A percentile compares a stretch with the other conserved stretches of the same genome.
These are phyloP conservation scores for Brassica incana DNA, from an alignment of 345 rosid species.

Conservation along the genomic window DNA sequence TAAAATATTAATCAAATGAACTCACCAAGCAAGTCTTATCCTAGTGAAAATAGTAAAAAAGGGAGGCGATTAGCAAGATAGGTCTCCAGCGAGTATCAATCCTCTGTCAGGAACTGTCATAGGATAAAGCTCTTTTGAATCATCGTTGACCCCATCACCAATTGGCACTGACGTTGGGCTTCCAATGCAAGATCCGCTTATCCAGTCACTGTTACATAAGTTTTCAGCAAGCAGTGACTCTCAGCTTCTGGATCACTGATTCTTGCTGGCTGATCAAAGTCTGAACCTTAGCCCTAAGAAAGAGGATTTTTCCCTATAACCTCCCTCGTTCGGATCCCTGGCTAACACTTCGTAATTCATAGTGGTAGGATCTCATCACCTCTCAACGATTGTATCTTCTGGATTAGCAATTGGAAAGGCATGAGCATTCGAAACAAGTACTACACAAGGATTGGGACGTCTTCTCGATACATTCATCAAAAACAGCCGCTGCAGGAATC, in stretches of 20 bases:
- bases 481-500: background rate
- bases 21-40: no score
- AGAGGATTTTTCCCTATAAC: no score
- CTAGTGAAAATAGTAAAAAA: no score
- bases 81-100: no score
- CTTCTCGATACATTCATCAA: background rate
- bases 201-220: background rate
- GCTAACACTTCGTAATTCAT: background rate
- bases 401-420: background rate
- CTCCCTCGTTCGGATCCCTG: background rate
- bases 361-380: background rate
- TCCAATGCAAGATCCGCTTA: background rate
- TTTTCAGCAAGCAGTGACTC: background rate
- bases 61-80: no score
- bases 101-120: no score
- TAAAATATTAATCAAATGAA: no score
- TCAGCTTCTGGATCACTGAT: background rate
- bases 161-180: background rate
- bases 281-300: background rate
- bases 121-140: background rate
- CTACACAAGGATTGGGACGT: background rate
- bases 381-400: background rate
- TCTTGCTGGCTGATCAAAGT: background rate
- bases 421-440: background rate
- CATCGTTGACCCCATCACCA: background rate